Base-by-base conservation (phyloP, 345 rosid species). In the Clausena lansium region DNA sequence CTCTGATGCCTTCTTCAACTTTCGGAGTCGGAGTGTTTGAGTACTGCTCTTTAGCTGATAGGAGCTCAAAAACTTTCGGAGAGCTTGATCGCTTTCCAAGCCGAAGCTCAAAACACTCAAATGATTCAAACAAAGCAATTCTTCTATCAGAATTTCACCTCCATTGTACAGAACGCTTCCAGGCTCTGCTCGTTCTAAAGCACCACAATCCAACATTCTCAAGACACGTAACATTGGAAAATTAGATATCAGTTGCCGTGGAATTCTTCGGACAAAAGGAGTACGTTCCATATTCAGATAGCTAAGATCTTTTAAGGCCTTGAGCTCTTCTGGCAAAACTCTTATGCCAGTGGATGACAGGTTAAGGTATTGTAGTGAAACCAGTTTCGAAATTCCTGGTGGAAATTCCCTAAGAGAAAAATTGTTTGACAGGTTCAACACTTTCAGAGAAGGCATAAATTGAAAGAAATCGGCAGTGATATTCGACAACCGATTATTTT, bases 341-440 rank as follows among this genome's bases (percentile, higher is more conserved):
- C 8, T 24, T 30, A 84, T 73, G 3, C 73, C 39, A 14, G 87
- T 81, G 1, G 7, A 14, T 6, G 82, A 81, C 13, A 82, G 36
- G n/a, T 83, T 70, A 14, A 87, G 83, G 79, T 64, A 60, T 9
- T 78, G 65, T 10, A 82, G 68, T 4, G 67, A 79, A 28, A 27
- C 32, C 7, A 79, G 11, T 3, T 35, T 28, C 4, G 76, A 67
- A n/a, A 84, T 77, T 38, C 72, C 84, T 35, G 62, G 74, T 2
- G 89, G 85, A 45, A 89, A 65, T 63, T 78, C 74, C 0, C 7
- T 39, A 9, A 80, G 54, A 28, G 22, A 28, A 2, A 9, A 1
- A 62, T 83, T 86, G 3, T 2, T 1, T 13, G 83, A 78, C 69
- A 89, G 68, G 72, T 81, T 83, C n/a, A 87, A 27, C 59, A 87